Conservation (phyloP, 2,329 filamentous ascomycete genomes). For the Claviceps arundinis region DNA sequence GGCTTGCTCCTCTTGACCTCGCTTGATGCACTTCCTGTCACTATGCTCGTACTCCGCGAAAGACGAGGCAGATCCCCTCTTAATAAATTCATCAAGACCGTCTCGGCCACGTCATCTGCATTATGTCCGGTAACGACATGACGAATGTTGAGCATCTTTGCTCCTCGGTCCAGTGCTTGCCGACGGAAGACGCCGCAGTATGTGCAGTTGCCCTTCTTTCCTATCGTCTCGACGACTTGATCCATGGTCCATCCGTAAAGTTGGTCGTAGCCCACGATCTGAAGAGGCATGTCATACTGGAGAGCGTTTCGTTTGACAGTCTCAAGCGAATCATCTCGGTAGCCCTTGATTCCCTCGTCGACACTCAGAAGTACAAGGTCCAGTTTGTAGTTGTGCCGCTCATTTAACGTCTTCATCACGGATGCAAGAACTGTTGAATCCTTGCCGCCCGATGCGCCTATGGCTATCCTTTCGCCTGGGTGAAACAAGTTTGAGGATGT, state of each 20-base stretch:
- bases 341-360: conserved; percentile 94
- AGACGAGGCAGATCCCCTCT: conserved; percentile 80
- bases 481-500: conserved; percentile 66
- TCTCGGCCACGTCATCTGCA: conserved; percentile 93
- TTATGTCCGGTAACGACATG: conserved; percentile 98
- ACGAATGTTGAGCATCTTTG: conserved; percentile 71
- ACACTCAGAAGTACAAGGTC: conserved; percentile 81
- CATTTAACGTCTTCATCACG: conserved; percentile 87
- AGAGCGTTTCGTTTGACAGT: conserved; percentile 88
- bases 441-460: conserved; percentile 93
- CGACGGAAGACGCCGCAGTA: conserved; percentile 95
- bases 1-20: conserved; percentile 94
- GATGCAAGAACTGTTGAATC: conserved; percentile 94
- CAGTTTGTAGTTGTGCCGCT: conserved; percentile 74
- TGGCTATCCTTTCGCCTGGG: conserved; percentile 75
- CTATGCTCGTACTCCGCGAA: conserved; percentile 77
- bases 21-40: conserved; percentile 64
- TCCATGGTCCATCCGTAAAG: conserved; percentile 99
- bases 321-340: conserved; percentile 88
- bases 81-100: conserved; percentile 92
- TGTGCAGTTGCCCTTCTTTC: conserved; percentile 97
- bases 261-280: conserved; percentile 85
- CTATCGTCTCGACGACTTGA: conserved; percentile 88
- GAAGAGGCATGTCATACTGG: conserved; percentile 83
- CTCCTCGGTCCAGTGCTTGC: conserved; percentile 85